Evolutionary conservation across 352 stramenopile genomes (phyloP), one percentile per base, ranked within the genome.

Genomic region (Pythium aphanidermatum): DNA sequence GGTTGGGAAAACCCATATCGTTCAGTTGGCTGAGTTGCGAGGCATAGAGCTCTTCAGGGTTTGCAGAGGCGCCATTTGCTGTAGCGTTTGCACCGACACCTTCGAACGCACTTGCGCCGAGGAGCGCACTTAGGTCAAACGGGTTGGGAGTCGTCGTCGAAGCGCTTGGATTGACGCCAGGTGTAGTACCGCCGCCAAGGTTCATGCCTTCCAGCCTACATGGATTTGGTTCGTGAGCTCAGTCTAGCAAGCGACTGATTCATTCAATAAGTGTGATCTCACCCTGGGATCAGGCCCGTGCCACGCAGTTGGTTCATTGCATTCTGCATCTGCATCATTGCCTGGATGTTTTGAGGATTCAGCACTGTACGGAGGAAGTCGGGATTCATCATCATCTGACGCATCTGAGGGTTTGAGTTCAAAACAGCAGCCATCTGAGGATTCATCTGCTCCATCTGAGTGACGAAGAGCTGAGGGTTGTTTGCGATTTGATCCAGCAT

Each of bases 1-100:
- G 71, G 66, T 97, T 90, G 6, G 74, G 70, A 42, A 97, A 96
- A 32, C 88, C 88, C 86, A 97, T 96, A 55, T 95, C 85, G 32
- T 67, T 74, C 32, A 97, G 68, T 59, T 96, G 85, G n/a, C 67
- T 74, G 26, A 97, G 58, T 59, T 97, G 88, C 19, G 73, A 77
- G 21, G 85, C 83, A 57, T 94, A 97, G 5, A 74, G 60, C 47
- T 95, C 76, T 39, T 91, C 81, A 2, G 83, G 83, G 58, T 95
- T 94, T 16, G 51, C 64, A 25, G 53, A 53, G 5, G 81, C 56
- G 5, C 66, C 27, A 5, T 62, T 27, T 1, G 54, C 20, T 4
- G 64, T 63, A 16, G 54, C n/a, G 6, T 62, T 49, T 12, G 34
- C 56, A 10, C 62, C 51, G 30, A 65, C 50, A 11, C 39, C 46